phyloP scores from a whole-genome alignment of 352 stramenopile genomes.

The Phytopythium kandeliae region DNA sequence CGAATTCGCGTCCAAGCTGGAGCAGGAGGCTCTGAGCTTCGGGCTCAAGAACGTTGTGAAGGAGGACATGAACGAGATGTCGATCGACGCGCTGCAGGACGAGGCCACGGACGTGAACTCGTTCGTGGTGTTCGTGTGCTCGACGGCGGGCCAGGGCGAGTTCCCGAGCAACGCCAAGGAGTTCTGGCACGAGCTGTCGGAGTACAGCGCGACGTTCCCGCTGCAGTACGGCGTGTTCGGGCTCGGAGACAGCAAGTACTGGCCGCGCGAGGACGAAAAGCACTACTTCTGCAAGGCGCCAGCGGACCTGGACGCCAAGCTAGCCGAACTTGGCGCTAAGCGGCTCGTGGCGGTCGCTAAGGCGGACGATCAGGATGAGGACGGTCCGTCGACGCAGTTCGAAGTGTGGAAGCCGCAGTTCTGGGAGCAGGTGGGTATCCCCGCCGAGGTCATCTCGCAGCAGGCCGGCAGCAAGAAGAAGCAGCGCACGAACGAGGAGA shows the following conservation, averaged over 20 bases:
- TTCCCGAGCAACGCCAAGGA: conserved; percentile 78
- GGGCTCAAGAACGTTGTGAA: conserved; percentile 75
- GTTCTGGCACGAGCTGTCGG: conserved; percentile 65
- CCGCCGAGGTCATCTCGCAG: conserved; percentile 38
- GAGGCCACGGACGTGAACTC: conserved; percentile 69
- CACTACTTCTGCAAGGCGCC: conserved; percentile 84
- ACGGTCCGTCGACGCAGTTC: conserved; percentile 69
- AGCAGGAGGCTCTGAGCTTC: conserved; percentile 61
- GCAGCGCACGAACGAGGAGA: conserved; percentile 79
- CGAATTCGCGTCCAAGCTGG: conserved; percentile 64
- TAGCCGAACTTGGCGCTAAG: conserved; percentile 69
- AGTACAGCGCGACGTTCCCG: conserved; percentile 49
- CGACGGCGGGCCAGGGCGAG: conserved; percentile 76
- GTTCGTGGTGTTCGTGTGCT: conserved; percentile 72
- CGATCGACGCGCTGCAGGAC: conserved; percentile 56
- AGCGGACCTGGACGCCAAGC: conserved; percentile 61
- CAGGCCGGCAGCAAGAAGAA: conserved; percentile 52
- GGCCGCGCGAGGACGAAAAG: conserved; percentile 73
- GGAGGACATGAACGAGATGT: conserved; percentile 83
- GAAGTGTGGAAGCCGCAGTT: conserved; percentile 67
- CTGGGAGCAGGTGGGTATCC: conserved; percentile 71
- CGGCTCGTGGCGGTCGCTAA: conserved; percentile 48
- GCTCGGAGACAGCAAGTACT: conserved; percentile 78
- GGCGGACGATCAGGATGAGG: conserved; percentile 79
- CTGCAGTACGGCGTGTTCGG: conserved; percentile 79